Evolutionary conservation across 2,329 filamentous ascomycete genomes (phyloP).

Genomic region (Penicillium sp.): DNA sequence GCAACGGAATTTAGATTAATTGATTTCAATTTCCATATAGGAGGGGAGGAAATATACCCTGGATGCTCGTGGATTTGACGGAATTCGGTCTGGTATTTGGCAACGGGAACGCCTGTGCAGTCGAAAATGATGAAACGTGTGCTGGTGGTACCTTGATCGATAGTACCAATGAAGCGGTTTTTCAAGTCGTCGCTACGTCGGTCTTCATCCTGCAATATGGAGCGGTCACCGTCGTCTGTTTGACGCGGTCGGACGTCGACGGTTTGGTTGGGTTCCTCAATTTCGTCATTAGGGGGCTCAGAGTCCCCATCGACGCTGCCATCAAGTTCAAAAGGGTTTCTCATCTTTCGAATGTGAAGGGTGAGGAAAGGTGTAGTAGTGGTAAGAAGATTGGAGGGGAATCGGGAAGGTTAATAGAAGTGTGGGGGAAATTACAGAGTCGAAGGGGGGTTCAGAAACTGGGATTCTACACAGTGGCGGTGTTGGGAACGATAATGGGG

Average conservation of each 20-base stretch:
- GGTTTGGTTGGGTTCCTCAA: conserved; percentile 16
- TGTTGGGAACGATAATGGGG: neutral
- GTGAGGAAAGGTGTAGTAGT: neutral
- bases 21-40: neutral
- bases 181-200: conserved; percentile 31
- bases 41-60: conserved; percentile 57
- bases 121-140: conserved; percentile 89
- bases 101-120: conserved; percentile 68
- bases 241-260: conserved; percentile 27
- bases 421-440: neutral
- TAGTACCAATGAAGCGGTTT: conserved; percentile 67
- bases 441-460: conserved; percentile 3
- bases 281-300: conserved; percentile 13
- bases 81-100: conserved; percentile 81
- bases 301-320: conserved; percentile 23
- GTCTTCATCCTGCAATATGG: conserved; percentile 33
- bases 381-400: neutral
- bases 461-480: conserved; percentile 4
- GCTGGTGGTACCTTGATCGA: conserved; percentile 87
- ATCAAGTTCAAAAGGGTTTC: conserved; percentile 34
- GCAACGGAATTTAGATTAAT: conserved; percentile 10
- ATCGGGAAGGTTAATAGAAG: neutral
- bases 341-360: conserved; percentile 18
- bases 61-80: conserved; percentile 77
- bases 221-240: conserved; percentile 33